These are phyloP conservation scores for Zygosaccharomyces sapae DNA, from an alignment of 1,139 yeast genomes.

Conservation along the genomic window DNA sequence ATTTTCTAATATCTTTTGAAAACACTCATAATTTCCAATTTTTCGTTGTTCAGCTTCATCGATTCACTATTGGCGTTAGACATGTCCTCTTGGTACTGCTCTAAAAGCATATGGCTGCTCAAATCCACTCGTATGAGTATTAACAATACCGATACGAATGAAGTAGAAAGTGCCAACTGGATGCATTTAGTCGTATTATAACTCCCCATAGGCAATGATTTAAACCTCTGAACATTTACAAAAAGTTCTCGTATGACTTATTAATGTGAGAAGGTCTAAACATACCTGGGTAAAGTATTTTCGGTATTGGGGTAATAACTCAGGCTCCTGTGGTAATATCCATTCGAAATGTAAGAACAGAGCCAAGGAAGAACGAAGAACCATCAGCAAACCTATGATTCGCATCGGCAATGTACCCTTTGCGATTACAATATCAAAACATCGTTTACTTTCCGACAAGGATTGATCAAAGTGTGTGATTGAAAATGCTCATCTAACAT, in stretches of 20 bases:
- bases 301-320: conserved; percentile 22
- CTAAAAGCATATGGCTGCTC: conserved; percentile 22
- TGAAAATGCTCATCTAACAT: conserved; percentile 19
- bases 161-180: conserved; percentile 26
- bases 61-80: conserved; percentile 6
- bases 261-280: conserved; percentile 18
- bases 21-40: conserved; percentile 20
- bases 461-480: conserved; percentile 10
- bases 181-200: conserved; percentile 25
- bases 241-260: conserved; percentile 24
- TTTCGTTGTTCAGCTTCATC: conserved; percentile 14
- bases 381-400: conserved; percentile 23
- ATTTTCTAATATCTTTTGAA: conserved; percentile 24
- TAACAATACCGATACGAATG: conserved; percentile 24
- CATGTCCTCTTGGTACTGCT: conserved; percentile 9
- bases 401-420: conserved; percentile 23
- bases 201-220: conserved; percentile 19
- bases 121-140: conserved; percentile 26
- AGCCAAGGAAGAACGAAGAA: conserved; percentile 29
- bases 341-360: conserved; percentile 31
- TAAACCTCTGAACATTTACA: conserved; percentile 17
- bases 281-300: conserved; percentile 26
- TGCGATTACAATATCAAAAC: conserved; percentile 2
- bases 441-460: conserved; percentile 5
- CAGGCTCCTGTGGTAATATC: conserved; percentile 11